Conservation (phyloP, 2,329 filamentous ascomycete genomes). For the Xylariales sp. region DNA sequence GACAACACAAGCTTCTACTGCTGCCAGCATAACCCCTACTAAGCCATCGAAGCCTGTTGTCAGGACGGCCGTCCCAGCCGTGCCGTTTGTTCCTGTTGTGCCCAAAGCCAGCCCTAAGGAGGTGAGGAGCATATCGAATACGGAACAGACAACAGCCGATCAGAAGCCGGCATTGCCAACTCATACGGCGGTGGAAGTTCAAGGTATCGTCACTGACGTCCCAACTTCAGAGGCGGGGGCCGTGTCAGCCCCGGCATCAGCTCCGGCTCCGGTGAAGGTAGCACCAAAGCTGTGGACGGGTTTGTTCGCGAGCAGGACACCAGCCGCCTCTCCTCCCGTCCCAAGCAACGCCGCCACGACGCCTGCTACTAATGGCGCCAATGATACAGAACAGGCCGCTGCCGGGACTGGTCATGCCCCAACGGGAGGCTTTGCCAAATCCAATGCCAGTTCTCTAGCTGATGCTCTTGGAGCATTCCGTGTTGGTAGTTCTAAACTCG, state of each 20-base stretch:
- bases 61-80: slow-evolving; percentile 33
- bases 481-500: slow-evolving; percentile 60
- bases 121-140: slow-evolving; percentile 16
- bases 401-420: slow-evolving; percentile 20
- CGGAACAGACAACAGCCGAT: slow-evolving; percentile 16
- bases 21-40: slow-evolving; percentile 20
- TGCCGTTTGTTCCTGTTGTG: slow-evolving; percentile 43
- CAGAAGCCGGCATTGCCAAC: slow-evolving; percentile 15
- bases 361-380: slow-evolving; percentile 11
- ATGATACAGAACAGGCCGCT: slow-evolving; percentile 16
- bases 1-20: slow-evolving; percentile 18
- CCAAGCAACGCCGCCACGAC: slow-evolving; percentile 21
- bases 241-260: slow-evolving; percentile 22
- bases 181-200: slow-evolving; percentile 10
- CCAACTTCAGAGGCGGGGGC: slow-evolving; percentile 14
- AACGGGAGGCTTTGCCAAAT: slow-evolving; percentile 34
- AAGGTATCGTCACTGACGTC: slow-evolving; percentile 12
- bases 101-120: slow-evolving; percentile 36
- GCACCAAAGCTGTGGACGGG: slow-evolving; percentile 35
- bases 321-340: slow-evolving; percentile 16
- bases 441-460: slow-evolving; percentile 32
- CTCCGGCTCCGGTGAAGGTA: slow-evolving; percentile 25
- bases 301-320: slow-evolving; percentile 27
- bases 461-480: slow-evolving; percentile 74
- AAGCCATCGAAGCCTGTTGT: slow-evolving; percentile 25